phyloP scores from a whole-genome alignment of 257 asterid genomes.

The Thymus mandschuricus region DNA sequence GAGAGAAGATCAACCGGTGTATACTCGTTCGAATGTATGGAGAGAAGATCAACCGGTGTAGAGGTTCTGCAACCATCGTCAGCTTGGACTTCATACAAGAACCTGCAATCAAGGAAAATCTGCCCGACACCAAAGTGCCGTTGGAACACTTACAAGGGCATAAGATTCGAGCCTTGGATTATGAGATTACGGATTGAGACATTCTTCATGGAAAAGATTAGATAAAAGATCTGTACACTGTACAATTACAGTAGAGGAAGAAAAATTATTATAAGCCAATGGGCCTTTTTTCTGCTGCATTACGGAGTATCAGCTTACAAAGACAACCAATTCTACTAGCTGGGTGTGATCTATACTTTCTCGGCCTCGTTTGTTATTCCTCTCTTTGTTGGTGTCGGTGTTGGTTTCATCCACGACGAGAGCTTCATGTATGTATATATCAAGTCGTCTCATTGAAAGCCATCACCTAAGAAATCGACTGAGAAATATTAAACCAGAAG shows the following conservation, averaged over 20 bases:
- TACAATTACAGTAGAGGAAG: background rate
- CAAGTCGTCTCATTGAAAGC: no score
- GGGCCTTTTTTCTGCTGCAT: slow-evolving; percentile 8
- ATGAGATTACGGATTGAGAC: background rate
- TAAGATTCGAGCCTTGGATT: background rate
- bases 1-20: slow-evolving; percentile 23
- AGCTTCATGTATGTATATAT: no score
- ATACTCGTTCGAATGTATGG: no score
- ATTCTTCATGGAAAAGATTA: slow-evolving; percentile 3
- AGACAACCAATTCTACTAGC: background rate
- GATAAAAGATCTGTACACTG: background rate
- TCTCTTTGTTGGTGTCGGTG: no score
- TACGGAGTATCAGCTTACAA: background rate
- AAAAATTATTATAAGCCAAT: slow-evolving; percentile 27
- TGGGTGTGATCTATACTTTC: background rate
- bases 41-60: slow-evolving; percentile 15
- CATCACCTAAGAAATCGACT: no score
- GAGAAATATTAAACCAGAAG: no score
- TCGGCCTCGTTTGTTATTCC: no score
- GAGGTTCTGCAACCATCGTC: slow-evolving; percentile 31
- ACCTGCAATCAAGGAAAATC: slow-evolving; percentile 37
- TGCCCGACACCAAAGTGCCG: slow-evolving; percentile 30
- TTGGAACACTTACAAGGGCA: slow-evolving; percentile 27
- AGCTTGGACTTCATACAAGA: slow-evolving; percentile 38
- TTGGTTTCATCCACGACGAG: no score